phyloP scores from a whole-genome alignment of 257 asterid genomes.

The Solanum clarkiae region DNA sequence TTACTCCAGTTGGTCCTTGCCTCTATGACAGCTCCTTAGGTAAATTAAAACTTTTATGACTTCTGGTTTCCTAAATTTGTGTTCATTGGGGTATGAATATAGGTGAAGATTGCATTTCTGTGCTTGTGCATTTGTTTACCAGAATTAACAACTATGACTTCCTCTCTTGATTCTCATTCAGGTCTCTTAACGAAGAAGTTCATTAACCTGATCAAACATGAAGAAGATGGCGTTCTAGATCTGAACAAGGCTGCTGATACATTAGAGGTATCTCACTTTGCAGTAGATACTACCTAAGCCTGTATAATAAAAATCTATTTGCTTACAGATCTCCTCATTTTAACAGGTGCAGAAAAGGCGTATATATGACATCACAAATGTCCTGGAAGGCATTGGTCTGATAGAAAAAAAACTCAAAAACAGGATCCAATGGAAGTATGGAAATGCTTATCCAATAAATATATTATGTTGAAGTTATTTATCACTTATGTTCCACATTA shows the following conservation, averaged over 20 bases:
- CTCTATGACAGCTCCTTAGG: conserved; percentile 97
- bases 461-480: neutral
- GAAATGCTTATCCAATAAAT: neutral
- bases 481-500: neutral
- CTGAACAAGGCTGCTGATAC: conserved; percentile 90
- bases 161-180: conserved; percentile 9
- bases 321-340: conserved; percentile 9
- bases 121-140: neutral
- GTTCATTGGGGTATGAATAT: neutral
- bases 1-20: conserved; percentile 78
- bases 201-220: conserved; percentile 73
- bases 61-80: neutral
- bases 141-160: neutral
- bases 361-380: conserved; percentile 93
- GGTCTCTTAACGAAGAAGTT: conserved; percentile 92
- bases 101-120: neutral
- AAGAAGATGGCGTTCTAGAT: conserved; percentile 95
- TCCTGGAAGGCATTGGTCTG: conserved; percentile 93
- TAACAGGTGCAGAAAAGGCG: conserved; percentile 95
- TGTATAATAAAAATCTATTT: conserved; percentile 2
- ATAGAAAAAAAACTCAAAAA: conserved; percentile 89
- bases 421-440: conserved; percentile 98
- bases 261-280: conserved; percentile 45
- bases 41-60: conserved; percentile 8
- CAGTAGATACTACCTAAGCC: conserved; percentile 1